phyloP scores from a whole-genome alignment of 2,329 filamentous ascomycete species.

The Trichophaea hybrida region DNA sequence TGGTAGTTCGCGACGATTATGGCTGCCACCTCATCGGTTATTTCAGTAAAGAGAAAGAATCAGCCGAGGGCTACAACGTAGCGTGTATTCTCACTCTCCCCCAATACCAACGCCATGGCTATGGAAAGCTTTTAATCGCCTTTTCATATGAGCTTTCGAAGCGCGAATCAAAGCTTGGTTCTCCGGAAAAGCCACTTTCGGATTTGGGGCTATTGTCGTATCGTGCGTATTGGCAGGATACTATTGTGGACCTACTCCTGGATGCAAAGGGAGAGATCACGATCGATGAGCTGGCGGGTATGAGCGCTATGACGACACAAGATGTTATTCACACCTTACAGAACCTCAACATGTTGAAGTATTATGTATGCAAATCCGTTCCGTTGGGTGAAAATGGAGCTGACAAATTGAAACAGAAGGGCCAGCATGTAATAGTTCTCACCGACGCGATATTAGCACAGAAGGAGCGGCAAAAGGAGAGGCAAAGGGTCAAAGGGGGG shows the following conservation, averaged over 20 bases:
- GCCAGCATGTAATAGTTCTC: constrained; percentile 89
- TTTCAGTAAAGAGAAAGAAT: constrained; percentile 97
- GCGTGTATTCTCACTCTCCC: constrained; percentile 94
- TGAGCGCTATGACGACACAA: constrained; percentile 88
- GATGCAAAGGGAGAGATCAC: constrained; percentile 60
- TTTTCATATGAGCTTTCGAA: constrained; percentile 96
- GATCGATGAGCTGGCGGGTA: constrained; percentile 66
- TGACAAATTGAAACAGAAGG: constrained; percentile 42
- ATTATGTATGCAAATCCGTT: constrained; percentile 43
- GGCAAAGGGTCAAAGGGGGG: constrained; percentile 59
- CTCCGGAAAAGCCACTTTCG: constrained; percentile 88
- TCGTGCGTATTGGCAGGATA: constrained; percentile 94
- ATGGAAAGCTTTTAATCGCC: constrained; percentile 82
- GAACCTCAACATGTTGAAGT: constrained; percentile 85
- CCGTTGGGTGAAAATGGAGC: background rate
- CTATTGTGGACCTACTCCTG: constrained; percentile 74
- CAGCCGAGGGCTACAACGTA: constrained; percentile 90
- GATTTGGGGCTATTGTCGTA: constrained; percentile 89
- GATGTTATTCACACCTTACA: constrained; percentile 93
- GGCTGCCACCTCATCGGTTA: constrained; percentile 97
- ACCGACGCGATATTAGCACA: constrained; percentile 65
- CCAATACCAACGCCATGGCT: constrained; percentile 90
- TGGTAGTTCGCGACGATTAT: constrained; percentile 76
- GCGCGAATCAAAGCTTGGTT: constrained; percentile 87
- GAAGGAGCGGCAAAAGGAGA: constrained; percentile 57